phyloP scores from a whole-genome alignment of 139 green algal genomes.

The Chlorella sorokiniana region DNA sequence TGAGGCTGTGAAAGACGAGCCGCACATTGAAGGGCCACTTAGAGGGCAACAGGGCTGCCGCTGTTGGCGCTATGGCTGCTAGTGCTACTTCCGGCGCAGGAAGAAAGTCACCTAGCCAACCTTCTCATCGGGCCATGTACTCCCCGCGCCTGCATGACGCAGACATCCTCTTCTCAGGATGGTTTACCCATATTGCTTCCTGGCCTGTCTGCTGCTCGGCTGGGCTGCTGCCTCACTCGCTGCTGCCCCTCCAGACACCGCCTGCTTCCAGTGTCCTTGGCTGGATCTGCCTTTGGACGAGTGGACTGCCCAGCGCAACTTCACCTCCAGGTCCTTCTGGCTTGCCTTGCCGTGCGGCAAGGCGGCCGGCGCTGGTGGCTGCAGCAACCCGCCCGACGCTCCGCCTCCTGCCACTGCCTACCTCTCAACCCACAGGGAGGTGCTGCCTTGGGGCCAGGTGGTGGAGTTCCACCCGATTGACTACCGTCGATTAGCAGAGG shows the following conservation, averaged over 20 bases:
- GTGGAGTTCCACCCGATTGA: slow-evolving; percentile 3
- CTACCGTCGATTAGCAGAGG: not conserved
- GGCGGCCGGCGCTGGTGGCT: not conserved
- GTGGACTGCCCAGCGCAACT: slow-evolving; percentile 1
- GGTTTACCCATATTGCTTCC: not conserved
- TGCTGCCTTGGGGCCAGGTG: slow-evolving; percentile 22
- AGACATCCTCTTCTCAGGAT: no score
- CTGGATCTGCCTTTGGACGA: slow-evolving; percentile 21
- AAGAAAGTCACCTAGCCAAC: no score
- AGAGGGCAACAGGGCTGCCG: no score
- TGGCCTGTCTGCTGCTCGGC: not conserved
- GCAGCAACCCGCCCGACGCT: not conserved
- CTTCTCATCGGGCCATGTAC: no score
- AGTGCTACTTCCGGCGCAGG: no score
- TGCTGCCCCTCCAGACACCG: not conserved
- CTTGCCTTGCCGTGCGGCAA: no score
- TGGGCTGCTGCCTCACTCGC: not conserved
- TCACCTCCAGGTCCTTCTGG: not conserved
- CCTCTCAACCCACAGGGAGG: not conserved
- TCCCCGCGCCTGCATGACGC: no score
- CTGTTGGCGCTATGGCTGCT: no score
- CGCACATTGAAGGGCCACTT: no score
- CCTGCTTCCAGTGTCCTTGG: slow-evolving; percentile 20
- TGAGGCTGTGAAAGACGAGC: no score
- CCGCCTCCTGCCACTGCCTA: not conserved